These are phyloP conservation scores for Senna tora DNA, from an alignment of 306 rosid genomes.

Conservation along the genomic window DNA sequence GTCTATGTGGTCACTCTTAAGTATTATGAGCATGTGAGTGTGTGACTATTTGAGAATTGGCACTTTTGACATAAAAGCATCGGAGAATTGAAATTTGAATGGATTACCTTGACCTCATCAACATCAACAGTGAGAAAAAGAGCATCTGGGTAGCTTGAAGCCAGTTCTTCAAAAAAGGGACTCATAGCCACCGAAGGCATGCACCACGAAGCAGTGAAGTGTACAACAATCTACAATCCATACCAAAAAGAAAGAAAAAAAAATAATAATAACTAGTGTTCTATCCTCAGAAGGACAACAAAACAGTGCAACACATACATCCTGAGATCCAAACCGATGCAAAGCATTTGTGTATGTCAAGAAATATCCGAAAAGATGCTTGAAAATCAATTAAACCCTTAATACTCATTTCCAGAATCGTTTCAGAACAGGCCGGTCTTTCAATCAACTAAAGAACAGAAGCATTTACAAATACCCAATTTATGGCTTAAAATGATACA, in stretches of 20 bases:
- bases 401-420: constrained; percentile 12
- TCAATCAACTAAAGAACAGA: not conserved
- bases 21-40: too few species aligned
- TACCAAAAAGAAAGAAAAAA: constrained; percentile 25
- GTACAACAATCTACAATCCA: constrained; percentile 69
- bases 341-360: not conserved
- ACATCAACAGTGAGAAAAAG: constrained; percentile 88
- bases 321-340: constrained; percentile 5
- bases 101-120: constrained; percentile 85
- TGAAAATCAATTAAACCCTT: not conserved
- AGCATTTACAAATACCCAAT: not conserved
- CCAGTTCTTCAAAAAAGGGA: constrained; percentile 71
- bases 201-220: constrained; percentile 96
- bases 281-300: not conserved
- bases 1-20: too few species aligned
- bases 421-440: not conserved
- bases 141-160: constrained; percentile 61
- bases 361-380: not conserved
- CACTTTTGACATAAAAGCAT: not conserved
- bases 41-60: too few species aligned
- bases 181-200: constrained; percentile 94
- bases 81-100: not conserved
- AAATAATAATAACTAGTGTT: not conserved
- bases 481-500: constrained; percentile 15
- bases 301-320: not conserved